Percentiles rank a stretch among this genome's conserved stretches.
These are phyloP conservation scores for Lachnellula subtilissima DNA, from an alignment of 2,329 filamentous ascomycete genomes.

Conservation along the genomic window DNA sequence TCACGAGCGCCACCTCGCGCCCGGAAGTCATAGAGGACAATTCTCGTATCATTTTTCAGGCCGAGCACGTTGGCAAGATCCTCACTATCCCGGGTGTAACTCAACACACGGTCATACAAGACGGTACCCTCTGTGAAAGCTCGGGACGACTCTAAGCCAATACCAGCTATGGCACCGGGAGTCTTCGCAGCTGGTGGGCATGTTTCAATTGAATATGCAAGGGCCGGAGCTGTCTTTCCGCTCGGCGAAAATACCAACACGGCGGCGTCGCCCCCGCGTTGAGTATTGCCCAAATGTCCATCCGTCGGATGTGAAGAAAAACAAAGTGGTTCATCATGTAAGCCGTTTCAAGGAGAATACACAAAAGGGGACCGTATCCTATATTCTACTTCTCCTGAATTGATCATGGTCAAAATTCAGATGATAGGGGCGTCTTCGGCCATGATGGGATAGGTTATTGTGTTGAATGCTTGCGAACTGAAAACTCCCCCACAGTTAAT, in stretches of 20 bases:
- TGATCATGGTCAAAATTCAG: constrained; percentile 22
- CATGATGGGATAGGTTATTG: background rate
- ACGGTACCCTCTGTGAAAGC: constrained; percentile 18
- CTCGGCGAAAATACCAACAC: constrained; percentile 22
- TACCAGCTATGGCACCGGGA: constrained; percentile 16
- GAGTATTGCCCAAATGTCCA: constrained; percentile 21
- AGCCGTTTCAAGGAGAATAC: constrained; percentile 19
- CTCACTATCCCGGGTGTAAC: constrained; percentile 10
- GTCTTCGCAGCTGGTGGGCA: constrained; percentile 13
- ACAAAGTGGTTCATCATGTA: constrained; percentile 24
- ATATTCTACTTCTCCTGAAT: constrained; percentile 18
- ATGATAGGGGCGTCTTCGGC: constrained; percentile 5
- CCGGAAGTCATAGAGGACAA: constrained; percentile 22
- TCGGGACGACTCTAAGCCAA: constrained; percentile 22
- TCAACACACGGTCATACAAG: constrained; percentile 20
- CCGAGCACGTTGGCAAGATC: constrained; percentile 12
- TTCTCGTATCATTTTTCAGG: constrained; percentile 16
- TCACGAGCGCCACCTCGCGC: constrained; percentile 16
- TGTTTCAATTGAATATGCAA: constrained; percentile 23
- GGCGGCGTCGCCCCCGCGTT: constrained; percentile 15
- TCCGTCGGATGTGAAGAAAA: constrained; percentile 12
- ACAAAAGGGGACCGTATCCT: constrained; percentile 19
- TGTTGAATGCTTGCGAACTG: background rate
- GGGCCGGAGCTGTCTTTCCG: constrained; percentile 23
- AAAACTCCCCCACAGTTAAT: background rate